Evolutionary conservation across 164 flowering plant genomes (phyloP).

Genomic region (Umbilicus rupestris): DNA sequence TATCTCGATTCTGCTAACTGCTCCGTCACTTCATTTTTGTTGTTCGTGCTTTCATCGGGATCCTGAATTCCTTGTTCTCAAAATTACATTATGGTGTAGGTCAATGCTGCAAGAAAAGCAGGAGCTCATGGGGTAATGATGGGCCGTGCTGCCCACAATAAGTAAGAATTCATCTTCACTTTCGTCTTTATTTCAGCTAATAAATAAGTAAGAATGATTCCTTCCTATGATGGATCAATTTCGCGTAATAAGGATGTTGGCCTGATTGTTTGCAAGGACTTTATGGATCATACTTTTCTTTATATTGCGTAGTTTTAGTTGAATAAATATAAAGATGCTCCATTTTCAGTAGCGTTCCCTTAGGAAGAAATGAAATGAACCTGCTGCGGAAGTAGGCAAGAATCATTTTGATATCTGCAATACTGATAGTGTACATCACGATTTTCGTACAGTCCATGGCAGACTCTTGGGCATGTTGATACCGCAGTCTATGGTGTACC

Average conservation of each 20-base stretch:
- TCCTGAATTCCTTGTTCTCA: not conserved
- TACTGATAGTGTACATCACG: not conserved
- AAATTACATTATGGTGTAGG: conserved; percentile 20
- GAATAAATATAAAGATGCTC: no score
- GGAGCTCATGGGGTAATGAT: conserved; percentile 99
- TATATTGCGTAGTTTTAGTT: not conserved
- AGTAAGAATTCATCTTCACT: conserved; percentile 33
- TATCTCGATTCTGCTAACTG: not conserved
- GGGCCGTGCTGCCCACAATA: conserved; percentile 89
- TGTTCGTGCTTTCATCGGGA: not conserved
- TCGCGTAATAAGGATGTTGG: not conserved
- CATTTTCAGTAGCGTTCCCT: no score
- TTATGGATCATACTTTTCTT: not conserved
- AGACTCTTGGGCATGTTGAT: conserved; percentile 66
- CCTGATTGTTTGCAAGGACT: not conserved
- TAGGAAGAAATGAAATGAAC: not conserved
- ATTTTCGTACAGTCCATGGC: conserved; percentile 65
- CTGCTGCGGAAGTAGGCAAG: not conserved
- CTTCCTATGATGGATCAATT: not conserved
- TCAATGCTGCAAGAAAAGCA: conserved; percentile 47
- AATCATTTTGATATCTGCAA: not conserved
- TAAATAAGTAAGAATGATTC: not conserved
- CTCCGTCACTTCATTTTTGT: not conserved
- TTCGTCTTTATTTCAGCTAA: not conserved
- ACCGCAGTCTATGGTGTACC: conserved; percentile 60